Conservation (phyloP, 257 asterid genomes). For the Ilex asprella region DNA sequence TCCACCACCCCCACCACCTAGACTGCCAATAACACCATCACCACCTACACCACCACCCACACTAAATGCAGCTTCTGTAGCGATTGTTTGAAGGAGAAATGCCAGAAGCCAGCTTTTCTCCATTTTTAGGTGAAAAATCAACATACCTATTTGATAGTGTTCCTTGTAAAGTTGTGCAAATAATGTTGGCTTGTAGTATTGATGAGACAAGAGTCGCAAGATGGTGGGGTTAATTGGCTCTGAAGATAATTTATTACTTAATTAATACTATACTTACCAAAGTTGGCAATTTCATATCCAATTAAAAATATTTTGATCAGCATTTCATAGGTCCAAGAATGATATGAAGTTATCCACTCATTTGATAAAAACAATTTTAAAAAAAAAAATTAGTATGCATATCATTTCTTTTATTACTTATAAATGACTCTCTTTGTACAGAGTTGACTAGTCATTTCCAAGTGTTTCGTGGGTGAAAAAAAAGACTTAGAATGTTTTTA, state of each 20-base stretch:
- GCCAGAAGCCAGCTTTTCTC: slow-evolving; percentile 16
- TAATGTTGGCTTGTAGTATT: slow-evolving; percentile 45
- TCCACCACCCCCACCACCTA: slow-evolving; percentile 8
- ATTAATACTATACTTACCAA: no score
- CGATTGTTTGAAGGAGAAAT: slow-evolving; percentile 28
- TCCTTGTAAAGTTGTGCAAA: slow-evolving; percentile 31
- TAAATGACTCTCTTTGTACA: no score
- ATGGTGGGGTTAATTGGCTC: slow-evolving; percentile 8
- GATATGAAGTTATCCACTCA: no score
- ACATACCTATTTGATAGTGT: slow-evolving; percentile 14
- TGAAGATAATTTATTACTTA: neutral
- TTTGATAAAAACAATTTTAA: no score
- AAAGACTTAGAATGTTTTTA: no score
- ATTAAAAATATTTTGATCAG: no score
- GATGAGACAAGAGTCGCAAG: slow-evolving; percentile 37
- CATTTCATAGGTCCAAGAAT: no score
- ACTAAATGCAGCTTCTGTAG: slow-evolving; percentile 23
- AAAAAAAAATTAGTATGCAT: no score
- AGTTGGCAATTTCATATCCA: no score
- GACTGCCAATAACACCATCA: slow-evolving; percentile 25
- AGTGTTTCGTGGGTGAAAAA: no score
- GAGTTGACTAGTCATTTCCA: no score
- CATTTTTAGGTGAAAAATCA: slow-evolving; percentile 28
- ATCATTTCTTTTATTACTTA: no score
- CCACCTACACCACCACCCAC: slow-evolving; percentile 45